Evolutionary conservation across 2,329 filamentous ascomycete species (phyloP).

Genomic region (Aspergillus uvarum): DNA sequence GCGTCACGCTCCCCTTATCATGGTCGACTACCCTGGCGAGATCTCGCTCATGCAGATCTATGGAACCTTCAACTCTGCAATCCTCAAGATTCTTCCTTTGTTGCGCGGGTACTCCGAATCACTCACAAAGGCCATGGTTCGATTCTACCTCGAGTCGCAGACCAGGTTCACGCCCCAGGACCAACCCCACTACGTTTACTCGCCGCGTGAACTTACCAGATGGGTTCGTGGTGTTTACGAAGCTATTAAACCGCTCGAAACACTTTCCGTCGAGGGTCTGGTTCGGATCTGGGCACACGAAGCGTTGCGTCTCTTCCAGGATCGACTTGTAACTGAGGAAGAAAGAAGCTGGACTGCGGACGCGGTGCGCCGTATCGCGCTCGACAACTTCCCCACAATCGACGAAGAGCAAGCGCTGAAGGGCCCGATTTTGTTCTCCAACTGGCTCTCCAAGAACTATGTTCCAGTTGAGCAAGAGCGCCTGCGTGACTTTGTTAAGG

Average conservation of each 20-base stretch:
- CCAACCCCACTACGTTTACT: constrained; percentile 98
- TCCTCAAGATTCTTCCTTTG: constrained; percentile 93
- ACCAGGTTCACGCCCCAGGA: constrained; percentile 92
- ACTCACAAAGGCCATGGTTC: constrained; percentile 96
- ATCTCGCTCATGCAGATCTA: constrained; percentile 95
- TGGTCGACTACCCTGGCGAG: constrained; percentile 99
- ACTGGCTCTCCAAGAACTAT: constrained; percentile 99
- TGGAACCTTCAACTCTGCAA: constrained; percentile 92
- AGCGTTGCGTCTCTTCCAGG: constrained; percentile 91
- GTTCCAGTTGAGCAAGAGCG: constrained; percentile 94
- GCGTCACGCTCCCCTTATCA: constrained; percentile 94
- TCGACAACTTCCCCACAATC: constrained; percentile 93
- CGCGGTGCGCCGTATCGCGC: constrained; percentile 77
- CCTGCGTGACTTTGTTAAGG: constrained; percentile 95
- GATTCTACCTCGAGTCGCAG: constrained; percentile 93
- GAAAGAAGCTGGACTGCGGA: constrained; percentile 95
- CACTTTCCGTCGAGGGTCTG: constrained; percentile 81
- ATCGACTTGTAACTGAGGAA: constrained; percentile 90
- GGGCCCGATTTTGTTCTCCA: constrained; percentile 95
- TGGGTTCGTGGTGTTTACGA: constrained; percentile 99
- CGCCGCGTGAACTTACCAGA: constrained; percentile 92
- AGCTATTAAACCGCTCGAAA: constrained; percentile 88
- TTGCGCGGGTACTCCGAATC: constrained; percentile 93
- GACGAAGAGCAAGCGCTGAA: constrained; percentile 85
- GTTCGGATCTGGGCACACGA: constrained; percentile 98